Percentiles rank a stretch among this genome's conserved stretches.
Evolutionary conservation across 176 grass and related monocot species (phyloP).

Genomic region (Oryza rufipogon): DNA sequence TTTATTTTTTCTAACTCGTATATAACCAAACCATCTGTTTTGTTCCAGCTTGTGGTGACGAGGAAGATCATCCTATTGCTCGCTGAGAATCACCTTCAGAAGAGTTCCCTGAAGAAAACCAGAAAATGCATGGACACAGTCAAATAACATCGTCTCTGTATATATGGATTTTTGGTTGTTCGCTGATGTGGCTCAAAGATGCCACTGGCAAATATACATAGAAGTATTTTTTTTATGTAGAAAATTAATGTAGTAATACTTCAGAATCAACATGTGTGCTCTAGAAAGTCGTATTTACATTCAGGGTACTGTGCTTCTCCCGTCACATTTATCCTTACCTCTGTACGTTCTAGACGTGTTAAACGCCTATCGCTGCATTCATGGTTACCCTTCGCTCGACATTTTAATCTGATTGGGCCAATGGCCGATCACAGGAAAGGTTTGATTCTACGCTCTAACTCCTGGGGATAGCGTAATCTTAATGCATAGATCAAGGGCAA

Average conservation of each 20-base stretch:
- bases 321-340: neutral
- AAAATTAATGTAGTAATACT: neutral
- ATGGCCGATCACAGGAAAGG: too few relatives aligned
- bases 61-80: slow-evolving; percentile 46
- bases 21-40: slow-evolving; percentile 5
- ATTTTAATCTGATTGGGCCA: neutral
- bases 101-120: neutral
- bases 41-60: slow-evolving; percentile 59
- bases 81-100: slow-evolving; percentile 34
- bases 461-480: too few relatives aligned
- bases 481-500: too few relatives aligned
- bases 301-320: neutral
- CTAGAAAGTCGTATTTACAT: slow-evolving; percentile 14
- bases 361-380: neutral
- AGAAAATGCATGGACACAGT: neutral
- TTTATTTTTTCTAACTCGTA: slow-evolving; percentile 8
- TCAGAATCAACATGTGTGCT: neutral
- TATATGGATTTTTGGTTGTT: slow-evolving; percentile 28
- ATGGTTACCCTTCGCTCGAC: neutral
- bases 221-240: neutral
- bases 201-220: slow-evolving; percentile 16
- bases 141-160: slow-evolving; percentile 33
- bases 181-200: slow-evolving; percentile 13
- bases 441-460: too few relatives aligned
- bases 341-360: neutral